Evolutionary conservation across 148 eudicot genomes (phyloP), one percentile per base, ranked within the genome.

Genomic region (Chenopodium suecicum): DNA sequence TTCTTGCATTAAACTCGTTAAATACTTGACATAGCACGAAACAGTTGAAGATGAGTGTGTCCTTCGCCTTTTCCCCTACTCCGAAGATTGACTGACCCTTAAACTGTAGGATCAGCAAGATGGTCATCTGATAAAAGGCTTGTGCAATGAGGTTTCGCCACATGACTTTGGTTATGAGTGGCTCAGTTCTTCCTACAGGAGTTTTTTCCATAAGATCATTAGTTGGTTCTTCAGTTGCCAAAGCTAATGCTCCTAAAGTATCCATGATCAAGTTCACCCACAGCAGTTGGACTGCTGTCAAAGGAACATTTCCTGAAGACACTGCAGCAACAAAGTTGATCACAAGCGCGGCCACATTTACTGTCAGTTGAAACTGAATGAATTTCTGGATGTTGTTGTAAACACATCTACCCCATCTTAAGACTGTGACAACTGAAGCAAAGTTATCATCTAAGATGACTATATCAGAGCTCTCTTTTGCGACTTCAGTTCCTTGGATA

Each of bases 221-320:
- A 23, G 81, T 80, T n/a, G 89, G 89, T 19, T 79, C 80, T 27
- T 87, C 86, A 7, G 89, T 85, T 67, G 89, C 89, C 73, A 87
- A 75, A 37, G 87, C 87, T 60, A 87, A 71, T 17, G 89, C 89
- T 0, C 86, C 89, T 16, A 87, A 75, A 2, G 87, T 87, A 68
- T 87, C 88, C 89, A 87, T 83, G 46, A 87, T 87, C 48, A 87
- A 67, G 70, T 87, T 87, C 31, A 82, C 86, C 89, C 89, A 84
- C 44, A 82, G 75, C 25, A 87, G 78, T 79, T 37, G 44, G 44
- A 37, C 44, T 37, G 44, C 44, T 37, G 44, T 37, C 44, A 37
- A 0, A 37, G 89, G 89, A 46, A 85, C 87, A 50, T 85, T 78
- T 9, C 89, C 88, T 34, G 89, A 78, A 29, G 86, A 82, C 32